Evolutionary conservation across 495 filamentous ascomycete species (phyloP), one percentile per base, ranked within the genome.

Genomic region (Aspergillus biplanus): DNA sequence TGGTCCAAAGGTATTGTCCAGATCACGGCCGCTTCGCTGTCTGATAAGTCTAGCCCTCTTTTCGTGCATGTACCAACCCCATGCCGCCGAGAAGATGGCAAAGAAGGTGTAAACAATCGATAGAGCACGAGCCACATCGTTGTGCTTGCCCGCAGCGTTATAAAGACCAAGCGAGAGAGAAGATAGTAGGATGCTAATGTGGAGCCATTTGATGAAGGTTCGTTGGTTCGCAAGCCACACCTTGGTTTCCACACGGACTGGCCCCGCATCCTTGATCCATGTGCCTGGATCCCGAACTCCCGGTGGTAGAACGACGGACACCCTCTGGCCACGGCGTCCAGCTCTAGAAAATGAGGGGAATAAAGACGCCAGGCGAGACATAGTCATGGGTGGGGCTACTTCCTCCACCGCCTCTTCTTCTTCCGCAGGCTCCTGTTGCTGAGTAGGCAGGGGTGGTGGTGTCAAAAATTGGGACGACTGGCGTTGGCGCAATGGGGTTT

Each of bases 221-320:
- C 95, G 87, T 78, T 99, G 92, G 72, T 99, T 99, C 53, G 95
- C 95, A 37, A 99, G 89, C 93, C 95, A 99, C 6, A 99, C 94
- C 76, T 99, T 99, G 46, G 91, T 91, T 75, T 99, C 95, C 44
- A 99, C 92, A 56, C 90, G 86, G 37, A 98, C 82, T 1, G 92
- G 92, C 0, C 94, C 93, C 0, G 90, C 82, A 74, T 99, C 94
- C 80, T 98, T 99, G 78, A 99, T 89, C 85, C 93, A 92, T 50
- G 83, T 81, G 1, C 83, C 86, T 9, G 95, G 95, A 61, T 94
- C 86, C 35, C 78, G 83, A n/a, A 99, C 90, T 18, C 96, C 96
- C 5, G 91, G 89, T 0, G 95, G 95, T 31, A 99, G 79, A 21
- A 74, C 66, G 32, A 75, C 67, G 7, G 68, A 63, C 42, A 65